Percentiles rank a stretch among this genome's conserved stretches.
Evolutionary conservation across 2,329 filamentous ascomycete species (phyloP).

Genomic region (Fusarium albidum): DNA sequence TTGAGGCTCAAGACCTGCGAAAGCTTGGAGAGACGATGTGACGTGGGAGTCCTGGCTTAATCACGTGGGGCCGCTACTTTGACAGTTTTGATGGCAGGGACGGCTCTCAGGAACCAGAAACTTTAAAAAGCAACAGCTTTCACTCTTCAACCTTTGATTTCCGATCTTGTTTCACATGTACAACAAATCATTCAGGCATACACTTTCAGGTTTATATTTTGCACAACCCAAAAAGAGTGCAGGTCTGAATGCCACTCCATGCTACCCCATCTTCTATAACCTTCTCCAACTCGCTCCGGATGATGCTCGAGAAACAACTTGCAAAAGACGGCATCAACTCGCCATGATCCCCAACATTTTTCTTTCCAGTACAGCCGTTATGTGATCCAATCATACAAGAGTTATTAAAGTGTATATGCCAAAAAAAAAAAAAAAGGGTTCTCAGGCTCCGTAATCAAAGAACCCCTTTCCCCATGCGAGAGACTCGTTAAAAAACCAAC

Average conservation of each 20-base stretch:
- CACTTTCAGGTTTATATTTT: too few relatives aligned
- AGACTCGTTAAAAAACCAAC: neutral
- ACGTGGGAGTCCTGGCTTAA: conserved; percentile 12
- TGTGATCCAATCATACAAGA: neutral
- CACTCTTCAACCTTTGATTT: too few relatives aligned
- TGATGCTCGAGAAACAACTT: neutral
- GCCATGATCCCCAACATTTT: neutral
- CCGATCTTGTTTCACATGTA: too few relatives aligned
- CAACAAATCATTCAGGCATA: too few relatives aligned
- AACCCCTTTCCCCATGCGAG: neutral
- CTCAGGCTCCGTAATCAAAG: neutral
- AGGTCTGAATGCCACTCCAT: too few relatives aligned
- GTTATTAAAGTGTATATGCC: neutral
- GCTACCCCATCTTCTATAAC: too few relatives aligned
- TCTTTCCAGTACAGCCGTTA: neutral
- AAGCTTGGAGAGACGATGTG: conserved; percentile 6
- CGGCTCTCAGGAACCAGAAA: neutral
- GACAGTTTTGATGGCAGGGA: neutral
- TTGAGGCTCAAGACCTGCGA: neutral
- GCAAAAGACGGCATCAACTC: neutral
- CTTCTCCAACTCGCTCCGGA: too few relatives aligned
- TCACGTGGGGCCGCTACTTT: conserved; percentile 29
- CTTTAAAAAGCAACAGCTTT: too few relatives aligned
- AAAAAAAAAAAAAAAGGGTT: too few relatives aligned
- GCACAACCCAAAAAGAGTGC: too few relatives aligned